Percentiles rank a stretch among this genome's conserved stretches.
These are phyloP conservation scores for Corchorus capsularis DNA, from an alignment of 345 rosid genomes.

Conservation along the genomic window DNA sequence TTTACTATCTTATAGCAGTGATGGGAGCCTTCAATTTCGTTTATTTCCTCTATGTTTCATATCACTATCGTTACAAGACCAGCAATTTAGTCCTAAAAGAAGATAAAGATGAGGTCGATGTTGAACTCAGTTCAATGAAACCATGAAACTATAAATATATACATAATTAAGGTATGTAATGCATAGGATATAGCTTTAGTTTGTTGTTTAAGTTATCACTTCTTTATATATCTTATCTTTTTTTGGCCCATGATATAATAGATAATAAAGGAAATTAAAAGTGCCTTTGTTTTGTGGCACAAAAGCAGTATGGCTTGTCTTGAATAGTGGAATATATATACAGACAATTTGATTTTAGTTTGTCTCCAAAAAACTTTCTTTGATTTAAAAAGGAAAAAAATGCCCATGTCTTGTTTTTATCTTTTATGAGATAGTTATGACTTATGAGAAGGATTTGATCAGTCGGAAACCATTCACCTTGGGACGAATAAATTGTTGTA, in stretches of 20 bases:
- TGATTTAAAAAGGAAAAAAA: not conserved
- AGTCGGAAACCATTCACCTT: too few species aligned
- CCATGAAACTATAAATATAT: not conserved
- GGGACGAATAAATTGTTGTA: too few species aligned
- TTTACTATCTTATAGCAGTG: conserved; percentile 54
- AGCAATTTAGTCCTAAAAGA: not conserved
- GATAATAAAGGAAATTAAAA: not conserved
- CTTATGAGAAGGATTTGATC: too few species aligned
- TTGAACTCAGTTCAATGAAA: not conserved
- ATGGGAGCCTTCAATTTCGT: conserved; percentile 46
- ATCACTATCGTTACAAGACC: conserved; percentile 44
- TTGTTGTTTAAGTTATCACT: not conserved
- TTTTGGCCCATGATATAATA: not conserved
- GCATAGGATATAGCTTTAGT: not conserved
- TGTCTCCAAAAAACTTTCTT: not conserved
- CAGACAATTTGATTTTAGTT: not conserved
- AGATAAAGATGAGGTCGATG: not conserved
- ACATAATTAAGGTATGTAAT: not conserved
- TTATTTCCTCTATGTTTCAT: conserved; percentile 49
- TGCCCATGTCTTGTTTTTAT: not conserved
- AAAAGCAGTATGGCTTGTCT: not conserved
- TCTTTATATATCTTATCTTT: not conserved
- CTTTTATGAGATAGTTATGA: too few species aligned
- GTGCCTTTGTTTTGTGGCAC: not conserved
- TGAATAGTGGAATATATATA: not conserved